Evolutionary conservation across 176 grass and related monocot species (phyloP), one percentile per base, ranked within the genome.

Genomic region (Ensete glaucum): DNA sequence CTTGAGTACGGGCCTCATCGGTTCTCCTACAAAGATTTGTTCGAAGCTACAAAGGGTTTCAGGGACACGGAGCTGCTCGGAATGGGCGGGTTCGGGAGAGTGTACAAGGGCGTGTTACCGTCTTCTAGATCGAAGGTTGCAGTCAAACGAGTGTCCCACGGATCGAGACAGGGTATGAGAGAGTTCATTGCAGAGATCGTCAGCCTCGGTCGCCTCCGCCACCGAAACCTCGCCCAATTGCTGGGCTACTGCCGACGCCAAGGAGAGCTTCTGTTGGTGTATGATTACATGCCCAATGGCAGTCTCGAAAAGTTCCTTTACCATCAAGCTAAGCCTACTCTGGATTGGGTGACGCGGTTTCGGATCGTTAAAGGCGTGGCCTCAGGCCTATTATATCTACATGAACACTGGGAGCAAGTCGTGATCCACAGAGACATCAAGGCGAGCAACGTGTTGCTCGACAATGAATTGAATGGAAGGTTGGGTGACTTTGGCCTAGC

Each of bases 351-450:
- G 16, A 11, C 54, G n/a, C 55, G 85, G 54, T 78, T 88, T 16
- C 48, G 9, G 15, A 84, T 88, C 55, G 73, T 88, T 21, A 88
- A 84, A 49, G 81, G 55, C 2, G 56, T 88, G 21, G 85, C 85
- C 1, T 68, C 55, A 1, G 73, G 78, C 0, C 58, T 88, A 23
- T 20, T 88, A 13, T 88, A 88, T 52, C 68, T 88, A 11, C 81
- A 88, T 43, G 34, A 43, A 3, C 4, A 43, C 34, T 43, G 34
- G 34, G 34, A 43, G 34, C 34, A 43, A 43, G 34, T 43, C 34
- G 34, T 43, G 3, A 43, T 43, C 34, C 34, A 43, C 34, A 43
- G 34, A 43, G 34, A 43, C 34, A 43, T 43, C 34, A 43, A 43
- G 4, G 34, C 34, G 34, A 43, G 34, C 34, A 43, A 43, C 4